A percentile compares a stretch with the other conserved stretches of the same genome.
Evolutionary conservation across 768 basidiomycete genomes (phyloP).

Genomic region (Serpula lacrymans): DNA sequence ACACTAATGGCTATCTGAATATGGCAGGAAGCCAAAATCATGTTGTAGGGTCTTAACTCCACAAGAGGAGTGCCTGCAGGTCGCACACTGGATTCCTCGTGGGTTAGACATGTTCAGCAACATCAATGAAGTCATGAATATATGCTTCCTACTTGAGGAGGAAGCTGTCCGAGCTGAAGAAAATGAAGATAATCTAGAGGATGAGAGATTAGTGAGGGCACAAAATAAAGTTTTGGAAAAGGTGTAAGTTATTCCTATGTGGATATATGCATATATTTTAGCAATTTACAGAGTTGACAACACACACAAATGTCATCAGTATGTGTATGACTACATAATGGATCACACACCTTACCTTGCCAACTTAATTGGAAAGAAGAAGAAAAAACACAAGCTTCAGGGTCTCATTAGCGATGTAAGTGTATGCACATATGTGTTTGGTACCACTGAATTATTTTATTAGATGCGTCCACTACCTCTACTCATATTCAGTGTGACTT

Average conservation of each 20-base stretch:
- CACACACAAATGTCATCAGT: background rate
- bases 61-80: background rate
- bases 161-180: background rate
- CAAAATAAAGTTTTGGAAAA: background rate
- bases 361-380: background rate
- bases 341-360: background rate
- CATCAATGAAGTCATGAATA: constrained; percentile 1
- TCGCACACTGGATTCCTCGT: constrained; percentile 5
- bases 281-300: background rate
- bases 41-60: background rate
- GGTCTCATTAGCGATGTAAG: background rate
- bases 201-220: background rate
- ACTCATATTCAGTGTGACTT: too few relatives aligned
- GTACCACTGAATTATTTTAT: too few relatives aligned
- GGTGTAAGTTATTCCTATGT: background rate
- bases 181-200: background rate
- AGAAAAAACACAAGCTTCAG: background rate
- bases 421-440: too few relatives aligned
- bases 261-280: constrained; percentile 2
- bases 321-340: background rate
- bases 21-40: too few relatives aligned
- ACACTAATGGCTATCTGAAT: too few relatives aligned
- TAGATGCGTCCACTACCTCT: too few relatives aligned
- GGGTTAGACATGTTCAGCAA: constrained; percentile 6
- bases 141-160: constrained; percentile 4